Evolutionary conservation across 2,329 filamentous ascomycete species (phyloP).

Genomic region (Epicoccum sorghinum): DNA sequence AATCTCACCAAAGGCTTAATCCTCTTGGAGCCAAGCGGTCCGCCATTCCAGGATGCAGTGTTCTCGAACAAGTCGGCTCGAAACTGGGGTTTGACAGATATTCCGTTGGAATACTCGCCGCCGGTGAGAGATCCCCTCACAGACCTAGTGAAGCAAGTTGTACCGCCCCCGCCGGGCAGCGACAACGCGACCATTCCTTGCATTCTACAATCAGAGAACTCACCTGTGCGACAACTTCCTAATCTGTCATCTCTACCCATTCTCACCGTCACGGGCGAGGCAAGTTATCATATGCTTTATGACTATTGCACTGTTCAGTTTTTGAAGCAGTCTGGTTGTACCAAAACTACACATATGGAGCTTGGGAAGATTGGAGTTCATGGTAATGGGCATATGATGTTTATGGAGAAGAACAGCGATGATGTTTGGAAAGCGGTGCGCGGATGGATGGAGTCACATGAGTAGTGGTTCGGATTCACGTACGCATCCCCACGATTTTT

Average conservation of each 20-base stretch:
- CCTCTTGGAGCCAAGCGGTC: constrained; percentile 59
- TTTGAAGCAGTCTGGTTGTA: constrained; percentile 50
- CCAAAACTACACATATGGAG: constrained; percentile 9
- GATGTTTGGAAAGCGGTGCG: background rate
- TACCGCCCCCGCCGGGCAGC: background rate
- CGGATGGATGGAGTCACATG: background rate
- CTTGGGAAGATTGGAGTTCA: constrained; percentile 10
- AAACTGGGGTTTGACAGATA: constrained; percentile 2
- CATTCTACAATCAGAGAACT: constrained; percentile 43
- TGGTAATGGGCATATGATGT: constrained; percentile 8
- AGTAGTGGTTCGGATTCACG: too few species aligned
- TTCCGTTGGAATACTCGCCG: background rate
- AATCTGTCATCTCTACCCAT: constrained; percentile 57
- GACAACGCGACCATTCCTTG: constrained; percentile 30
- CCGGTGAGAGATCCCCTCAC: background rate
- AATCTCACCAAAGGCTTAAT: constrained; percentile 56
- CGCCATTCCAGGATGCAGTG: constrained; percentile 51
- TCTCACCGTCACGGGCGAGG: constrained; percentile 58
- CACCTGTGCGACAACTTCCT: constrained; percentile 50
- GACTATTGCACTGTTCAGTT: constrained; percentile 61
- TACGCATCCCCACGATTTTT: too few species aligned
- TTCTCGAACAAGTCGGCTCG: constrained; percentile 5
- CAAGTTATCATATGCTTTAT: constrained; percentile 59
- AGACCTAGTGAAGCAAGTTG: background rate
- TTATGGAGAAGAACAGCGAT: constrained; percentile 12